Percentiles rank a stretch among this genome's conserved stretches.
Evolutionary conservation across 78 protist genomes (phyloP).

Genomic region (Mantamonas sphyraenae): DNA sequence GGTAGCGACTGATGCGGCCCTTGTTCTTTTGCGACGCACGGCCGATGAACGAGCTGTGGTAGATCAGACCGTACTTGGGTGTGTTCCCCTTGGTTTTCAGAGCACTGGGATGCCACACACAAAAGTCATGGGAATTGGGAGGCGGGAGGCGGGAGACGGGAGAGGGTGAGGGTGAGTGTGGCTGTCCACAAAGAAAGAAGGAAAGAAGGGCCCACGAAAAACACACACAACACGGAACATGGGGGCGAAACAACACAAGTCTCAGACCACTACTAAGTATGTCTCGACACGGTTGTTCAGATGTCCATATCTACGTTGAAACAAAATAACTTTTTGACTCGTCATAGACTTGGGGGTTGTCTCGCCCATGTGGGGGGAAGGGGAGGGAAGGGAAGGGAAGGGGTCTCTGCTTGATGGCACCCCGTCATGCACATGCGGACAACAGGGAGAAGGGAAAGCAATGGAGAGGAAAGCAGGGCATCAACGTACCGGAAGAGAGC

Average conservation of each 20-base stretch:
- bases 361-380: no score
- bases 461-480: no score
- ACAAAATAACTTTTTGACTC: no score
- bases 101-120: slow-evolving; percentile 50
- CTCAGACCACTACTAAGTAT: not conserved
- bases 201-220: not conserved
- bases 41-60: slow-evolving; percentile 84
- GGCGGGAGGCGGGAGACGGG: not conserved
- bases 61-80: slow-evolving; percentile 98
- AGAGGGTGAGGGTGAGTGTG: not conserved
- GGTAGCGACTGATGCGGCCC: slow-evolving; percentile 95
- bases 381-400: no score
- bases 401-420: no score
- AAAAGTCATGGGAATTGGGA: not conserved
- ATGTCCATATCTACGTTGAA: no score
- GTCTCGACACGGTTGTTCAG: no score
- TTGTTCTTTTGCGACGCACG: slow-evolving; percentile 82
- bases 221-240: not conserved
- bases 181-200: not conserved
- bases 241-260: not conserved
- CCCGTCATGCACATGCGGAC: no score
- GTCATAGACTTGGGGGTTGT: no score
- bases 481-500: slow-evolving; percentile 91
- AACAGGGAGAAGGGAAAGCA: no score
- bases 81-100: slow-evolving; percentile 87